Conservation (phyloP, 106 monocot genomes). For the Acorus gramineus region DNA sequence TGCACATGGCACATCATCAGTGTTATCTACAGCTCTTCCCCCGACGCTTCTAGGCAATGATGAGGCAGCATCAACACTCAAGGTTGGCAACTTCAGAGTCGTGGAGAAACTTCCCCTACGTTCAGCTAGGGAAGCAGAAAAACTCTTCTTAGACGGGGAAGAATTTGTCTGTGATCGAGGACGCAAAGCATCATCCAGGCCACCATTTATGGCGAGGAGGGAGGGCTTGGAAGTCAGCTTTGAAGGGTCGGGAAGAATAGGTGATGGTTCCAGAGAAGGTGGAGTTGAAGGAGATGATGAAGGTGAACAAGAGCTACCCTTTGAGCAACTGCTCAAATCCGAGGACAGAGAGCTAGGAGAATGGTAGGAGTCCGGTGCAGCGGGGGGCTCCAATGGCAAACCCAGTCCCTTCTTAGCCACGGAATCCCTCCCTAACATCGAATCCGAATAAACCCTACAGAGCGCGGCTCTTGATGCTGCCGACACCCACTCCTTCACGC, state of each 20-base stretch:
- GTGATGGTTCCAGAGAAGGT: slow-evolving; percentile 35
- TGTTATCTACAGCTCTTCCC: not conserved
- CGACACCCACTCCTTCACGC: slow-evolving; percentile 14
- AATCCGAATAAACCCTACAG: slow-evolving; percentile 50
- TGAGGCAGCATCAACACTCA: slow-evolving; percentile 21
- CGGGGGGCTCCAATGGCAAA: slow-evolving; percentile 31
- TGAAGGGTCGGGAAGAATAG: slow-evolving; percentile 17
- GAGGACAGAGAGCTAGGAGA: slow-evolving; percentile 71
- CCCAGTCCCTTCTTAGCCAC: slow-evolving; percentile 19
- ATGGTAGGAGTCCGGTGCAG: slow-evolving; percentile 15
- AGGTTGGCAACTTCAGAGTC: slow-evolving; percentile 40
- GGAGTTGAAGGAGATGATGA: slow-evolving; percentile 48
- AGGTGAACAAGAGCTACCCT: slow-evolving; percentile 59
- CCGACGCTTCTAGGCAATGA: slow-evolving; percentile 10
- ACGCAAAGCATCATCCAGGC: not conserved
- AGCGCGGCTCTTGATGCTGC: slow-evolving; percentile 18
- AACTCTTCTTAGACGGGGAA: slow-evolving; percentile 33
- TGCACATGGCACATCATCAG: slow-evolving; percentile 3
- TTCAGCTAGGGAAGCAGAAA: slow-evolving; percentile 61
- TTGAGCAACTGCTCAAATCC: slow-evolving; percentile 62
- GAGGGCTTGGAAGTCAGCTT: slow-evolving; percentile 18
- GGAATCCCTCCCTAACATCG: slow-evolving; percentile 28
- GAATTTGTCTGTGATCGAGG: slow-evolving; percentile 3
- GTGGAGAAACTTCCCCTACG: slow-evolving; percentile 66
- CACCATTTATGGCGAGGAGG: slow-evolving; percentile 10